A percentile compares a stretch with the other conserved stretches of the same genome.
phyloP scores from a whole-genome alignment of 1,139 yeast genomes.

The Zygoascus sp. region DNA sequence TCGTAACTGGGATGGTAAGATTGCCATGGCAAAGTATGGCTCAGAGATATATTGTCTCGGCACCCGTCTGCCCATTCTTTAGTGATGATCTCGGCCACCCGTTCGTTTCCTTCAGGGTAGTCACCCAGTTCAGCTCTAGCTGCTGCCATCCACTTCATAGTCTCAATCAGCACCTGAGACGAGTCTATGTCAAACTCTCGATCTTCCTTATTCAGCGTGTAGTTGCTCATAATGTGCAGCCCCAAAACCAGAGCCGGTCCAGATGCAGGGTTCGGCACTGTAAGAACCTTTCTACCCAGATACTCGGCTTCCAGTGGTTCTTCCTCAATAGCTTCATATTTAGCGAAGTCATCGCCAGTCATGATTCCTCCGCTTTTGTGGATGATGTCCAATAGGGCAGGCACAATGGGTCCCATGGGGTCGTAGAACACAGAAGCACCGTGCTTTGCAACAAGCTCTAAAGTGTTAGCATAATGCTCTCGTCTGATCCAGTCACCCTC shows the following conservation, averaged over 20 bases:
- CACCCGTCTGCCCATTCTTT: constrained; percentile 56
- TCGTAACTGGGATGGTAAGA: constrained; percentile 78
- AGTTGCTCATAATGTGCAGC: constrained; percentile 53
- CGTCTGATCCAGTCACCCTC: constrained; percentile 61
- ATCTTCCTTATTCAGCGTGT: constrained; percentile 32
- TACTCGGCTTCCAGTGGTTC: constrained; percentile 50
- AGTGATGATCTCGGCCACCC: constrained; percentile 34
- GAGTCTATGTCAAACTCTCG: constrained; percentile 43
- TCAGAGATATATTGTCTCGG: constrained; percentile 45
- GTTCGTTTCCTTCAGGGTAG: constrained; percentile 32
- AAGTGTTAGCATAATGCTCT: constrained; percentile 58
- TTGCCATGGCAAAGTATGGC: constrained; percentile 59
- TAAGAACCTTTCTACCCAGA: constrained; percentile 51
- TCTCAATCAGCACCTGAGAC: constrained; percentile 71
- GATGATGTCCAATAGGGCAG: constrained; percentile 46
- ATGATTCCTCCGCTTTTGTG: constrained; percentile 58
- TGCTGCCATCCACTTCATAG: constrained; percentile 91
- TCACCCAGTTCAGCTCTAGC: constrained; percentile 84
- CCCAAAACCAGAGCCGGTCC: constrained; percentile 83
- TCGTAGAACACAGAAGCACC: constrained; percentile 82
- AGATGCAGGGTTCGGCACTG: constrained; percentile 74
- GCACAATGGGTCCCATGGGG: constrained; percentile 70
- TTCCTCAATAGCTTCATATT: constrained; percentile 53
- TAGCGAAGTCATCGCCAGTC: constrained; percentile 55
- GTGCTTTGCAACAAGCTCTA: constrained; percentile 61